A percentile compares a stretch with the other conserved stretches of the same genome.
Evolutionary conservation across 164 flowering plant genomes (phyloP).

Genomic region (Aristolochia contorta): DNA sequence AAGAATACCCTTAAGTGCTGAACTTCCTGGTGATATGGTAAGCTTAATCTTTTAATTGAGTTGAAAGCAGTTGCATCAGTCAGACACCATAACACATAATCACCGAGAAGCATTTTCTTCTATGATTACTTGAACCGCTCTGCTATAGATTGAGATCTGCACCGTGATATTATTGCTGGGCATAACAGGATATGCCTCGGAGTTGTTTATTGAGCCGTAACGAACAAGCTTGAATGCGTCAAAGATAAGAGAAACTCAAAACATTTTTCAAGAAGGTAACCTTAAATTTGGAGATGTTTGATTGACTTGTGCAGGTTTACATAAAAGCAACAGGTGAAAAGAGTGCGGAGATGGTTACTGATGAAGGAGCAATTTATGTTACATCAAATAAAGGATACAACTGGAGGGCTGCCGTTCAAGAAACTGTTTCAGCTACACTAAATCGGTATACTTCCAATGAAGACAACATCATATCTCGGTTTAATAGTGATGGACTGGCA

Average conservation of each 20-base stretch:
- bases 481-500: background rate
- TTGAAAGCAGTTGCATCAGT: background rate
- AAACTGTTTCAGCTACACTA: slow-evolving; percentile 95
- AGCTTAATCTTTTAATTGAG: background rate
- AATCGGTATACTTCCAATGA: slow-evolving; percentile 46
- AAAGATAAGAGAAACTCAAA: too few species aligned
- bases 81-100: too few species aligned
- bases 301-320: slow-evolving; percentile 47
- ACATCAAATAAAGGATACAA: slow-evolving; percentile 93
- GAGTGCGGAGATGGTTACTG: slow-evolving; percentile 97
- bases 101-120: too few species aligned
- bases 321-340: slow-evolving; percentile 93
- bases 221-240: too few species aligned
- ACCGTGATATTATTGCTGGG: too few species aligned
- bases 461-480: background rate
- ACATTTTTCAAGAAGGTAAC: too few species aligned
- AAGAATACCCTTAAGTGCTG: slow-evolving; percentile 77
- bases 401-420: slow-evolving; percentile 97
- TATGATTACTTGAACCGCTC: too few species aligned
- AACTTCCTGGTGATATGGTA: slow-evolving; percentile 98
- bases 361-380: slow-evolving; percentile 88
- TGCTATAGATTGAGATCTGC: too few species aligned
- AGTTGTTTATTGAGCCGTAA: too few species aligned
- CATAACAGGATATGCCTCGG: too few species aligned
- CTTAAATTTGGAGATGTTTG: too few species aligned